Conservation (phyloP, 331 rosid species). For the Malus hybrid region DNA sequence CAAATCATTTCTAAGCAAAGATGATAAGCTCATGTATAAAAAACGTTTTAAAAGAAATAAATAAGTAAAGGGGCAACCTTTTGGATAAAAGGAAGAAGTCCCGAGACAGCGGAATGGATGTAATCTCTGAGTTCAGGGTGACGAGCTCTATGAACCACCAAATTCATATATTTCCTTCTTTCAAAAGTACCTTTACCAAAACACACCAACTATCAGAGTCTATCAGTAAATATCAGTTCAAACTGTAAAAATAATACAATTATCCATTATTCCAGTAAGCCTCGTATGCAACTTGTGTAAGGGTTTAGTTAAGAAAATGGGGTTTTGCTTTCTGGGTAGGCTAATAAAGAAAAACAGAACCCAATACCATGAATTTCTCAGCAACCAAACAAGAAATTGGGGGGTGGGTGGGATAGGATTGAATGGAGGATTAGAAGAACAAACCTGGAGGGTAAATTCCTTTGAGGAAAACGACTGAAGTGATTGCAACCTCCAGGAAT, state of each 20-base stretch:
- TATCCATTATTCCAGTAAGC: not conserved
- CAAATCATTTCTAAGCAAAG: not conserved
- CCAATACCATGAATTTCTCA: not conserved
- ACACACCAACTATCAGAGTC: not conserved
- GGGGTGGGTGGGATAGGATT: not conserved
- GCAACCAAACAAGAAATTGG: constrained; percentile 13
- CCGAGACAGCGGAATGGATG: constrained; percentile 50
- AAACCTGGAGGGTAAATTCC: constrained; percentile 81
- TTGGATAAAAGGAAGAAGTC: constrained; percentile 65
- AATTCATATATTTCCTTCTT: constrained; percentile 79
- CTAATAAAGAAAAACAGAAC: not conserved
- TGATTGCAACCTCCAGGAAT: constrained; percentile 78
- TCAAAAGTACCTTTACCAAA: constrained; percentile 76
- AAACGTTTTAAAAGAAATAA: constrained; percentile 3
- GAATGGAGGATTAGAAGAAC: not conserved
- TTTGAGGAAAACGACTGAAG: constrained; percentile 70
- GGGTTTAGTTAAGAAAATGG: not conserved
- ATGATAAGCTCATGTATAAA: too few relatives aligned
- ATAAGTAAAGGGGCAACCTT: constrained; percentile 45
- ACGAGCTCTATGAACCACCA: constrained; percentile 76
- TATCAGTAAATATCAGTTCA: not conserved
- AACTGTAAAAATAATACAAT: not conserved
- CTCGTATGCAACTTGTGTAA: not conserved
- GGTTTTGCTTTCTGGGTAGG: not conserved
- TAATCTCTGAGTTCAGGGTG: constrained; percentile 79